Percentiles rank a stretch among this genome's conserved stretches.
phyloP scores from a whole-genome alignment of 805 yeast genomes.

The Yarrowia sp. region DNA sequence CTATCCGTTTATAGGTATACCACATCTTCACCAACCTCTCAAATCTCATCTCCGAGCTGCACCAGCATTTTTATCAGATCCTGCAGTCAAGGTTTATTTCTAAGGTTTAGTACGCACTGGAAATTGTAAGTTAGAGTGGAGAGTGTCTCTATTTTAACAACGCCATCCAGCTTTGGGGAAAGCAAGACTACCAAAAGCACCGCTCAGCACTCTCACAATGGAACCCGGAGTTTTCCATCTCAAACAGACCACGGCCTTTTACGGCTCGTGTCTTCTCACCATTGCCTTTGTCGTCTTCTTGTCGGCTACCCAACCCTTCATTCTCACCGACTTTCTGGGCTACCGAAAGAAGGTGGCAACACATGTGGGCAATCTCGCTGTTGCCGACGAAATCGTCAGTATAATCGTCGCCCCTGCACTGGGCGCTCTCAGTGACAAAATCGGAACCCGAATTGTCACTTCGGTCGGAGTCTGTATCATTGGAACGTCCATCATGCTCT shows the following conservation, averaged over 20 bases:
- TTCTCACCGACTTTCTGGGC: constrained; percentile 43
- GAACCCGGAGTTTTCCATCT: constrained; percentile 21
- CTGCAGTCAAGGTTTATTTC: constrained; percentile 3
- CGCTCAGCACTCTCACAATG: neutral
- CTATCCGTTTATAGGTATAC: too few species aligned
- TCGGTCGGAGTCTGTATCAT: constrained; percentile 49
- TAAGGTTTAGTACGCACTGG: neutral
- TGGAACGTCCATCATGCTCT: constrained; percentile 50
- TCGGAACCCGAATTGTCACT: constrained; percentile 58
- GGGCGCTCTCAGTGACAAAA: constrained; percentile 61
- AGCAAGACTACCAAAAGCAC: neutral
- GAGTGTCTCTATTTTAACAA: neutral
- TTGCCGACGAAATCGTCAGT: constrained; percentile 59
- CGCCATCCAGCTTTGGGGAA: neutral
- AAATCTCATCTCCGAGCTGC: too few species aligned
- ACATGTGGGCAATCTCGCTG: constrained; percentile 50
- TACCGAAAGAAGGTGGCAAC: constrained; percentile 41
- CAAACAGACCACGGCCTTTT: constrained; percentile 22
- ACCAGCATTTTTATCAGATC: constrained; percentile 9
- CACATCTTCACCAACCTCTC: too few species aligned
- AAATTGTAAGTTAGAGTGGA: too few species aligned
- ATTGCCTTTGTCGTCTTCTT: constrained; percentile 47
- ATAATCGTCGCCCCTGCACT: constrained; percentile 56
- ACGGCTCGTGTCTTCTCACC: constrained; percentile 40
- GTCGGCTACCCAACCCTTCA: constrained; percentile 47